These are phyloP conservation scores for Grigorovia humatica DNA, from an alignment of 805 yeast species.

Conservation along the genomic window DNA sequence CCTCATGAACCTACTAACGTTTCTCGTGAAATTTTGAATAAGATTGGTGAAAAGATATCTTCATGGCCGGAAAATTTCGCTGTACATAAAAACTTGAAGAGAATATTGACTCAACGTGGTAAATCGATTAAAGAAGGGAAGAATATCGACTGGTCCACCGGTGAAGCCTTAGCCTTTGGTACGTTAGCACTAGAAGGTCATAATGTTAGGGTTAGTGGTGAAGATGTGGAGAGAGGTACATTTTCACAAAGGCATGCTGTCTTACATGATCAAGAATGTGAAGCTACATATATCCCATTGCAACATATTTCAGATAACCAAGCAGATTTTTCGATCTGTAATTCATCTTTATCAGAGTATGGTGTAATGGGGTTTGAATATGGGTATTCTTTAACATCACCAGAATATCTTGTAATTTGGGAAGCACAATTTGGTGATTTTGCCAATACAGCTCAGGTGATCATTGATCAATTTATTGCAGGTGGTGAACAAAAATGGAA, in stretches of 20 bases:
- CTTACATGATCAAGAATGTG: constrained; percentile 88
- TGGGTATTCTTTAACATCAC: constrained; percentile 95
- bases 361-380: constrained; percentile 99
- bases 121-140: constrained; percentile 82
- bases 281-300: constrained; percentile 75
- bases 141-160: constrained; percentile 98
- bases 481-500: constrained; percentile 98
- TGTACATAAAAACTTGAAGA: constrained; percentile 89
- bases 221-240: constrained; percentile 99
- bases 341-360: constrained; percentile 94
- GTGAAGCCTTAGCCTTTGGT: constrained; percentile 98
- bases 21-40: constrained; percentile 55
- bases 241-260: constrained; percentile 99
- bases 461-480: constrained; percentile 91
- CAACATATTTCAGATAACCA: constrained; percentile 69
- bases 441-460: constrained; percentile 98
- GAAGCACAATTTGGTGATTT: constrained; percentile 99
- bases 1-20: constrained; percentile 96
- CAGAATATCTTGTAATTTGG: constrained; percentile 96
- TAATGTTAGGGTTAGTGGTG: constrained; percentile 96
- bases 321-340: constrained; percentile 78
- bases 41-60: constrained; percentile 69
- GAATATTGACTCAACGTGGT: constrained; percentile 80
- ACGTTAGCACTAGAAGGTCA: constrained; percentile 85
- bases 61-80: constrained; percentile 81